phyloP scores from a whole-genome alignment of 306 rosid species.

The Vachellia collinsii region DNA sequence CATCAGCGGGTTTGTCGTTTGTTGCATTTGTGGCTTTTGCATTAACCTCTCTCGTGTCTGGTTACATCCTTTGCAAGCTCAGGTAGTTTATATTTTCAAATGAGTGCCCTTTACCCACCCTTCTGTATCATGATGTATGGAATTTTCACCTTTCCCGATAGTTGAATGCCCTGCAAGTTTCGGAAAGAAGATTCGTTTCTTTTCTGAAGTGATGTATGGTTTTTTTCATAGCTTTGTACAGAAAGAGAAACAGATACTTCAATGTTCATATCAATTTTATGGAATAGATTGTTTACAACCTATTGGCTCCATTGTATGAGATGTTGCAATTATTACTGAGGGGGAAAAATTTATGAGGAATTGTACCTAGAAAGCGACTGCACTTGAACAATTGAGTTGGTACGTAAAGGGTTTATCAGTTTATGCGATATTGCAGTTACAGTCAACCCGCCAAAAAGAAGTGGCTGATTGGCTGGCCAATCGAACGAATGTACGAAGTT shows the following conservation, averaged over 20 bases:
- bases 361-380: no score
- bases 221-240: conserved; percentile 39
- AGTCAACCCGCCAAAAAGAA: no score
- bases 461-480: no score
- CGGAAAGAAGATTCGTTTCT: conserved; percentile 22
- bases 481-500: no score
- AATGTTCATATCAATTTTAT: conserved; percentile 17
- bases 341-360: no score
- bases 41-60: conserved; percentile 68
- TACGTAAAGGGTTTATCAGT: no score
- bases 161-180: conserved; percentile 13
- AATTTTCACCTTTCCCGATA: conserved; percentile 20
- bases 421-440: no score
- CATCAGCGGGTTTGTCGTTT: conserved; percentile 71
- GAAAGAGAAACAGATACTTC: not conserved
- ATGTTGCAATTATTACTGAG: no score
- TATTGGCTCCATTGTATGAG: not conserved
- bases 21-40: conserved; percentile 79
- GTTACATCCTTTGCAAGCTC: conserved; percentile 62
- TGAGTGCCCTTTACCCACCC: conserved; percentile 16
- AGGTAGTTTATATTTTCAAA: conserved; percentile 40
- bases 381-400: no score
- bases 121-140: not conserved
- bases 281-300: not conserved
- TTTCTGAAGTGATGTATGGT: not conserved